Conservation (phyloP, 2,329 filamentous ascomycete species). For the Thielaviopsis ethacetica region DNA sequence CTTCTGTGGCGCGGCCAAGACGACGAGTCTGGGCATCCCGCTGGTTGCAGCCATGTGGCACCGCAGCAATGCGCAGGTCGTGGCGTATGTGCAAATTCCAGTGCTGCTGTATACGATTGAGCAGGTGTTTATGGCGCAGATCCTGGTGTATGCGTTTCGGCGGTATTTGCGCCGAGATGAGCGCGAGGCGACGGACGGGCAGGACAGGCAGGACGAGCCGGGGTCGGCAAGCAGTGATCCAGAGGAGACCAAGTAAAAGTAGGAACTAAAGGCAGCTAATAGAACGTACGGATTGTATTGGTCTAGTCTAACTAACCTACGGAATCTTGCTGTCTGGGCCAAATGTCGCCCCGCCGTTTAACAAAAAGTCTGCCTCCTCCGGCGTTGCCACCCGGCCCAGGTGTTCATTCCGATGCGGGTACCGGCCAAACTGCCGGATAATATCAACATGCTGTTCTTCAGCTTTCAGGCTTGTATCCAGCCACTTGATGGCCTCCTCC, state of each 20-base stretch:
- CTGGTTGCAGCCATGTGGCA: constrained; percentile 52
- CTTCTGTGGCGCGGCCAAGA: constrained; percentile 60
- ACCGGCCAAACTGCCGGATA: constrained; percentile 37
- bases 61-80: constrained; percentile 33
- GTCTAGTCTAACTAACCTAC: not conserved
- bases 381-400: constrained; percentile 31
- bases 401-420: constrained; percentile 39
- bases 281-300: too few species aligned
- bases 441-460: constrained; percentile 32
- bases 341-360: constrained; percentile 27
- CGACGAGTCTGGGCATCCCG: constrained; percentile 53
- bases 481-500: constrained; percentile 14
- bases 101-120: constrained; percentile 46
- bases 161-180: constrained; percentile 23
- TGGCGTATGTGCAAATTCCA: constrained; percentile 45
- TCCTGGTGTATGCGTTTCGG: constrained; percentile 29
- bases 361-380: constrained; percentile 34
- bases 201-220: not conserved
- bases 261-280: too few species aligned
- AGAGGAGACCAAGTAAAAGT: not conserved
- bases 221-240: not conserved
- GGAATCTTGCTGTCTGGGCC: not conserved
- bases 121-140: constrained; percentile 32
- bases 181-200: constrained; percentile 5
- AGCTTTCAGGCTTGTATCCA: constrained; percentile 1